phyloP scores from a whole-genome alignment of 1,284 basidiomycete species.

The Marasmius oreades region DNA sequence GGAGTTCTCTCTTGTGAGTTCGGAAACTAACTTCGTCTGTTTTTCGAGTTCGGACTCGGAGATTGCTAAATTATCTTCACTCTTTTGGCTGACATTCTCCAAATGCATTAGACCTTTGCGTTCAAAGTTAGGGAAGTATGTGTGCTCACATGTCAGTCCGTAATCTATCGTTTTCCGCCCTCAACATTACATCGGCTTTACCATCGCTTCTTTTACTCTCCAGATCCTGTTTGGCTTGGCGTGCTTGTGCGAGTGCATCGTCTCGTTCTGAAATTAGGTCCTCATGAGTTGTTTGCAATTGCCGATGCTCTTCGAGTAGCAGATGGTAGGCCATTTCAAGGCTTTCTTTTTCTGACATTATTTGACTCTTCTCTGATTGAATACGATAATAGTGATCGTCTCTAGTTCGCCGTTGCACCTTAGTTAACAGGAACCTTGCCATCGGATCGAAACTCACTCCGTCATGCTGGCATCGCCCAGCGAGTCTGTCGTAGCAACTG shows the following conservation, averaged over 20 bases:
- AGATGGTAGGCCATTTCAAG: constrained; percentile 74
- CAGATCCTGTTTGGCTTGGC: constrained; percentile 52
- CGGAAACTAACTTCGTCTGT: constrained; percentile 62
- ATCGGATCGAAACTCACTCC: constrained; percentile 48
- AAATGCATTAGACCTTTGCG: constrained; percentile 22
- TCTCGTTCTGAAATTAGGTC: constrained; percentile 71
- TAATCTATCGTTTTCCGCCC: constrained; percentile 77
- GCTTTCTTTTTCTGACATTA: constrained; percentile 75
- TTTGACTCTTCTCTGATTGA: constrained; percentile 73
- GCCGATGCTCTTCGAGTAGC: constrained; percentile 75
- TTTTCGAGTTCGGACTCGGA: constrained; percentile 80
- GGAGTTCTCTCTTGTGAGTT: constrained; percentile 76
- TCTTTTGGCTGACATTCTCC: constrained; percentile 69
- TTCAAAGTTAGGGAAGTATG: background rate
- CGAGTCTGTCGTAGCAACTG: constrained; percentile 38
- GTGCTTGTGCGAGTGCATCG: constrained; percentile 56
- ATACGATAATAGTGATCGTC: constrained; percentile 85
- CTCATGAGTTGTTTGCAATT: constrained; percentile 67
- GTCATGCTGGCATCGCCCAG: constrained; percentile 62
- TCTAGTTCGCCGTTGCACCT: constrained; percentile 34
- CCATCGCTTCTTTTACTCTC: constrained; percentile 56
- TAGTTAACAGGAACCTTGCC: background rate
- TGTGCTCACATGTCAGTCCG: constrained; percentile 44
- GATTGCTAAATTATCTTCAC: constrained; percentile 81
- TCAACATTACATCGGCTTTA: constrained; percentile 66